These are phyloP conservation scores for Pseudogymnoascus sp. DNA, from an alignment of 2,329 filamentous ascomycete genomes.

Conservation along the genomic window DNA sequence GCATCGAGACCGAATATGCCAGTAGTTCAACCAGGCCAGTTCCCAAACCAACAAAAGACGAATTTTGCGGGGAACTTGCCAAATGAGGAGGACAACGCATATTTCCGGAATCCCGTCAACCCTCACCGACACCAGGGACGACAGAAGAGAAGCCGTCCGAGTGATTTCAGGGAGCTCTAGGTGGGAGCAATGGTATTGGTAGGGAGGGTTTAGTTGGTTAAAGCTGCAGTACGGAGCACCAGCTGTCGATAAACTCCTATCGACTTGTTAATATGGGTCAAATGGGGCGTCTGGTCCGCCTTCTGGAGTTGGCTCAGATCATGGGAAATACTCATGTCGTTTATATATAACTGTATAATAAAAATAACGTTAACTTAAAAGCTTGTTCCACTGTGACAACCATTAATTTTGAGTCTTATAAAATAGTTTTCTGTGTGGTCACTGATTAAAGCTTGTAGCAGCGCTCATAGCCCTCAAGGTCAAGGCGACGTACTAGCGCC, in stretches of 20 bases:
- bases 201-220: background rate
- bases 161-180: constrained; percentile 80
- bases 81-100: constrained; percentile 75
- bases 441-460: background rate
- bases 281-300: constrained; percentile 1
- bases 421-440: background rate
- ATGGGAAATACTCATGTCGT: background rate
- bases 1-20: constrained; percentile 16
- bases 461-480: background rate
- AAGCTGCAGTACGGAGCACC: constrained; percentile 3
- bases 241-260: constrained; percentile 1
- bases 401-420: background rate
- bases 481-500: background rate
- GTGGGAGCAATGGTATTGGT: background rate
- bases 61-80: constrained; percentile 42
- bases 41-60: constrained; percentile 48
- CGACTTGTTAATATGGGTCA: constrained; percentile 1
- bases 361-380: background rate
- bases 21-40: constrained; percentile 26
- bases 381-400: background rate
- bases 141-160: constrained; percentile 70
- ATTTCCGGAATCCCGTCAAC: constrained; percentile 93
- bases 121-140: constrained; percentile 82
- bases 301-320: background rate
- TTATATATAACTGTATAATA: constrained; percentile 5